Evolutionary conservation across 805 yeast genomes (phyloP), one percentile per base, ranked within the genome.

Genomic region (Sungouiella thailandica): DNA sequence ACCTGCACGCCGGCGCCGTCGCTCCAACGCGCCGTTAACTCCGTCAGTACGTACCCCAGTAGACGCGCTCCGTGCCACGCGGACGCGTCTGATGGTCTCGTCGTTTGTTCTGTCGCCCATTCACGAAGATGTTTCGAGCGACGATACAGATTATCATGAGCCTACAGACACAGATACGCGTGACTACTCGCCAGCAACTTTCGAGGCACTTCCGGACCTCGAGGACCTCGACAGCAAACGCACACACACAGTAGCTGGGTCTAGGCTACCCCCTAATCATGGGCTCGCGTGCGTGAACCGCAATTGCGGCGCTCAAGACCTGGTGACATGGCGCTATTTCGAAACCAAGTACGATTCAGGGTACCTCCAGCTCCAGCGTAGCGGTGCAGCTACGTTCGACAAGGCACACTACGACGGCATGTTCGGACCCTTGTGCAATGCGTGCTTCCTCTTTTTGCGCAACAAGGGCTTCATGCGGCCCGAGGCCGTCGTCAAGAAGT

Each of bases 381-480:
- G 70, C 7, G n/a, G n/a, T n/a, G n/a, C n/a, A n/a, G 55, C 52
- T 22, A 57, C 56, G 31, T 64, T 66, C 40, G 60, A 65, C 47
- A 62, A 61, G 43, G 55, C 54, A 36, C 49, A 62, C 38, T 66
- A 63, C 39, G 69, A 66, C 31, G 72, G 71, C 5, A 66, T 66
- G 72, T 63, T 60, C 45, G 72, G 72, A 4, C 71, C 72, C 0
- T 49, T 67, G 39, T 67, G 72, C 45, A 67, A 67, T 40, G 72
- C 72, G 10, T 67, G 72, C 44, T 66, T 58, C 47, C 46, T 66
- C 17, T 67, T 67, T 37, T 57, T 65, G 33, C 53, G 70, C 33
- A 64, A 57, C 35, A 63, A 61, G 40, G 69, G 69, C 14, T 63
- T 63, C 43, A 63, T 63, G 71, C 56, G 72, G 40, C 72, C 72